These are phyloP conservation scores for Rhododendron ovatum DNA, from an alignment of 148 eudicot genomes.

Conservation along the genomic window DNA sequence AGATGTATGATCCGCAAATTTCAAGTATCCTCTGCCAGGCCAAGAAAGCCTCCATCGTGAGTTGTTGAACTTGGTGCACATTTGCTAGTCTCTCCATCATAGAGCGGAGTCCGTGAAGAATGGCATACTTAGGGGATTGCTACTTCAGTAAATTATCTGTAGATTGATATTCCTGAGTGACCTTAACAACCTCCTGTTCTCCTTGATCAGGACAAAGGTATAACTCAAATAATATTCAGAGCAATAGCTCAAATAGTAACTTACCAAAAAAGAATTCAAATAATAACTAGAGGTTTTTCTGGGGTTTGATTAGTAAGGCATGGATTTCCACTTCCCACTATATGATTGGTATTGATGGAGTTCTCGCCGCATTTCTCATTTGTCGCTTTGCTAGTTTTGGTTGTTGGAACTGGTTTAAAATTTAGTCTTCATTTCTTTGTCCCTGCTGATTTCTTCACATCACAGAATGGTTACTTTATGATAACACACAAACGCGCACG, in stretches of 20 bases:
- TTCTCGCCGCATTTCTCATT: neutral
- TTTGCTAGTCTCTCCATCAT: neutral
- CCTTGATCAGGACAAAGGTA: neutral
- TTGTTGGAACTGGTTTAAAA: neutral
- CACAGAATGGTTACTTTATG: neutral
- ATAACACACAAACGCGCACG: neutral
- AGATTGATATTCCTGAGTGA: neutral
- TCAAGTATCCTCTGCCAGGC: neutral
- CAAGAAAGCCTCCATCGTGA: neutral
- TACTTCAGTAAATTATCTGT: neutral
- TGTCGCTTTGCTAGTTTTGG: neutral
- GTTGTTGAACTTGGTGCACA: neutral
- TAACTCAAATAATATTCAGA: neutral
- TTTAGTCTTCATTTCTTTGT: neutral
- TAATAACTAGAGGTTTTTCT: neutral
- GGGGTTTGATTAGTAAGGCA: neutral
- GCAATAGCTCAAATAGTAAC: neutral
- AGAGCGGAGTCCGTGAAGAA: neutral
- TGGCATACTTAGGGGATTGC: neutral
- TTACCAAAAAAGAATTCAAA: neutral
- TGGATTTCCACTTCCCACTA: neutral
- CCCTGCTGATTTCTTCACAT: neutral
- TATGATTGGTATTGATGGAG: neutral
- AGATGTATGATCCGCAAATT: neutral
- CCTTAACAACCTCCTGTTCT: neutral